Percentiles rank a stretch among this genome's conserved stretches.
Evolutionary conservation across 2,329 filamentous ascomycete genomes (phyloP).

Genomic region (Emericellopsis atlantica): DNA sequence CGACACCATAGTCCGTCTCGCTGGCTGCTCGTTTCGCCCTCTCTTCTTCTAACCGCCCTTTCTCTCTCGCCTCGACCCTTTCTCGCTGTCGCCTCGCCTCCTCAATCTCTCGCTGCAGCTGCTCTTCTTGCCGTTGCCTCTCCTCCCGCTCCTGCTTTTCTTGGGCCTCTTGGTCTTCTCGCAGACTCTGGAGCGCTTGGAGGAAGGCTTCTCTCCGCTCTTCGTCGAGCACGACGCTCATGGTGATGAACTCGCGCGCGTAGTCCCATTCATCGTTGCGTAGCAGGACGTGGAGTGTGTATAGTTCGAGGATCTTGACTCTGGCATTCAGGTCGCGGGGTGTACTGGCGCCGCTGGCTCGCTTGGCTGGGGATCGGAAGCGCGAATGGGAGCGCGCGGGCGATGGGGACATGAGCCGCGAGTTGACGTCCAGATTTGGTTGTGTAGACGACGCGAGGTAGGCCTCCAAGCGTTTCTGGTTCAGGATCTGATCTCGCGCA

Average conservation of each 20-base stretch:
- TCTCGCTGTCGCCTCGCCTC: slow-evolving; percentile 40
- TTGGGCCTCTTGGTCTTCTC: slow-evolving; percentile 71
- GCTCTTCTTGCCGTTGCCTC: slow-evolving; percentile 40
- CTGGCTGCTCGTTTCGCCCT: slow-evolving; percentile 33
- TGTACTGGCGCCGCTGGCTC: slow-evolving; percentile 58
- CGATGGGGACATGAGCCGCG: slow-evolving; percentile 39
- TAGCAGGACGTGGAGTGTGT: slow-evolving; percentile 87
- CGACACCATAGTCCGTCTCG: slow-evolving; percentile 59
- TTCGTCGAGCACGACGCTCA: slow-evolving; percentile 80
- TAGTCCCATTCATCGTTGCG: slow-evolving; percentile 96
- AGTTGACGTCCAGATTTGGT: slow-evolving; percentile 59
- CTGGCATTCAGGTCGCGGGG: slow-evolving; percentile 73
- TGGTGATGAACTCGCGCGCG: slow-evolving; percentile 76
- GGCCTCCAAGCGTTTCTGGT: slow-evolving; percentile 77
- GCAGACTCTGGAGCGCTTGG: slow-evolving; percentile 70
- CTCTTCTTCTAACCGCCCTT: slow-evolving; percentile 40
- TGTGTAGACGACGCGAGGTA: slow-evolving; percentile 70
- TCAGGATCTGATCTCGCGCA: slow-evolving; percentile 68
- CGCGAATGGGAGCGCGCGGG: slow-evolving; percentile 22
- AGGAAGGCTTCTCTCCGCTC: slow-evolving; percentile 83
- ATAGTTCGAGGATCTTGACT: slow-evolving; percentile 88
- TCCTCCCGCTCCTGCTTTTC: slow-evolving; percentile 52
- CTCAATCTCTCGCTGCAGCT: slow-evolving; percentile 41
- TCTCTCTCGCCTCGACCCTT: slow-evolving; percentile 47
- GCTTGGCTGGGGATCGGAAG: slow-evolving; percentile 32